Conservation (phyloP, 2,329 filamentous ascomycete species). For the Colletotrichum sp. region DNA sequence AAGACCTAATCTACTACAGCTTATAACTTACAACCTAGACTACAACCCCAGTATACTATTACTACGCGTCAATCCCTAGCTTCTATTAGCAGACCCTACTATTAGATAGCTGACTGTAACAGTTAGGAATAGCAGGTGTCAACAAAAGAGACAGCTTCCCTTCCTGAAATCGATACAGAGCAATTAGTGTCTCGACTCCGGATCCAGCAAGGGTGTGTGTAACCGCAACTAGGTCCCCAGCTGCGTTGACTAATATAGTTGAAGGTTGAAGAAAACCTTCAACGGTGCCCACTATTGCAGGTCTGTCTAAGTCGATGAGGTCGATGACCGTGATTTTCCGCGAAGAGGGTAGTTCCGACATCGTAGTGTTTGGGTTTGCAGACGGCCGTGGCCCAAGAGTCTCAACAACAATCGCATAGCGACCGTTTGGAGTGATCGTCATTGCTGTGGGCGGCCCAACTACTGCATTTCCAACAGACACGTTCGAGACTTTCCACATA, state of each 20-base stretch:
- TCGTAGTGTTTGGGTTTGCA: background rate
- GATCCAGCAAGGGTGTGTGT: background rate
- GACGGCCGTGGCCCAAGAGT: background rate
- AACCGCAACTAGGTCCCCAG: background rate
- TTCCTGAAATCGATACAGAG: background rate
- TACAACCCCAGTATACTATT: too few species aligned
- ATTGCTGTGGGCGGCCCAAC: background rate
- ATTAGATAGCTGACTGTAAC: too few species aligned
- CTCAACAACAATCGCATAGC: background rate
- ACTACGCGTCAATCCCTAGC: too few species aligned
- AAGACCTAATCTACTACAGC: too few species aligned
- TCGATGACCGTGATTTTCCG: background rate
- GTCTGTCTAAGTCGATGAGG: background rate
- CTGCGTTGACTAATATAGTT: background rate
- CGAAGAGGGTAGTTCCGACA: background rate
- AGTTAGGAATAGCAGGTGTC: background rate
- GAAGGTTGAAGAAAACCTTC: background rate
- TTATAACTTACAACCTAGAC: too few species aligned
- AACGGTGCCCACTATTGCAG: background rate
- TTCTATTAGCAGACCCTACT: too few species aligned
- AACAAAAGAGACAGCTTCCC: background rate
- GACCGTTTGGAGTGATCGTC: background rate
- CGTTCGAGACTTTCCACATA: background rate
- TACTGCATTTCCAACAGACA: background rate
- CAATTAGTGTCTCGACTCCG: background rate